A percentile compares a stretch with the other conserved stretches of the same genome.
Evolutionary conservation across 2,329 filamentous ascomycete genomes (phyloP).

Genomic region (Cadophora sp.): DNA sequence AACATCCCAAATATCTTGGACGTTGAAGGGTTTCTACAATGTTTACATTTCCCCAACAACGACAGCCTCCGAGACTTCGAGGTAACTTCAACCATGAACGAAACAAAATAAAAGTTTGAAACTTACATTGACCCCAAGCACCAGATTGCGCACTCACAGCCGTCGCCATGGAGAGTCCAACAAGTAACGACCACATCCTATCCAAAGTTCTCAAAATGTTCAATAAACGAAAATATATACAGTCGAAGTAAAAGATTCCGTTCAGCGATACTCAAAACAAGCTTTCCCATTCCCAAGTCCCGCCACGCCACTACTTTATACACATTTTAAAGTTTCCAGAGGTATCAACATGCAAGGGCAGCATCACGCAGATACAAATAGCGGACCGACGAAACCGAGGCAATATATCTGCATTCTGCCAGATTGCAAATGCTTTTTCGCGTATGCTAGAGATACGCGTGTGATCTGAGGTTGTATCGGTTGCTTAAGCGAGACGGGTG

Average conservation of each 20-base stretch:
- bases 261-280: slow-evolving; percentile 16
- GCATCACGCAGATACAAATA: neutral
- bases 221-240: slow-evolving; percentile 8
- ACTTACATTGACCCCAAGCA: slow-evolving; percentile 39
- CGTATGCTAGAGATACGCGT: slow-evolving; percentile 14
- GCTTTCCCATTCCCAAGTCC: neutral
- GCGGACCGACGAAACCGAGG: slow-evolving; percentile 31
- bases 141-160: slow-evolving; percentile 33
- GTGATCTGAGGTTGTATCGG: neutral
- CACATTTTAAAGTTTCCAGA: neutral
- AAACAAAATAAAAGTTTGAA: neutral
- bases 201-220: neutral
- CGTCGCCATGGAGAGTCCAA: slow-evolving; percentile 19
- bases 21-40: neutral
- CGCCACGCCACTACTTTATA: no score
- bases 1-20: neutral
- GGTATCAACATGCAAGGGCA: neutral
- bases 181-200: slow-evolving; percentile 18
- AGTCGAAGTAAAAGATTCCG: slow-evolving; percentile 4
- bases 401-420: slow-evolving; percentile 32
- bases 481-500: slow-evolving; percentile 2
- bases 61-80: no score
- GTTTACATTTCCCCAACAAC: no score
- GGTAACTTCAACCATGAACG: no score
- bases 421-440: slow-evolving; percentile 22